Base-by-base conservation (phyloP, 148 eudicot genomes). In the Rhododendron griersonianum region DNA sequence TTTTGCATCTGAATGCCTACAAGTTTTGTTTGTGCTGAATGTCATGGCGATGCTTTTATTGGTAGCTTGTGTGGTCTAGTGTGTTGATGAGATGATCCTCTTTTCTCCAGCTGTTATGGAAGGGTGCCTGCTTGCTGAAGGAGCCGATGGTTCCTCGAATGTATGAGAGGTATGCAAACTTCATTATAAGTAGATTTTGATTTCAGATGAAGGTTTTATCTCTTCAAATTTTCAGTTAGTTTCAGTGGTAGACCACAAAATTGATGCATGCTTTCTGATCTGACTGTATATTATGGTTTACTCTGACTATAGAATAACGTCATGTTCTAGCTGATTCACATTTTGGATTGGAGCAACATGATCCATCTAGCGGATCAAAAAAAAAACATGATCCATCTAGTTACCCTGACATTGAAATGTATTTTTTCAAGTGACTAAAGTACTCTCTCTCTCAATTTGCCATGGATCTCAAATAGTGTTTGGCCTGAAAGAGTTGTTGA, bases 91-190 rank as follows among this genome's bases (percentile, higher is more conserved):
- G 53, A 48, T 77, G 79, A 45, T 86, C 41, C 55, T 19, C 50
- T 78, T 65, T 87, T 73, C 45, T 83, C 83, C 90, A 95, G 96
- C 93, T 80, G 67, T 89, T 25, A 84, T 95, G 92, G 86, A 78
- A 76, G 90, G 93, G 81, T 91, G 86, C 63, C 88, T 92, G 86
- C 87, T 95, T 87, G 84, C 87, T 28, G 90, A 90, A 83, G 90
- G 88, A 69, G 86, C 90, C 7, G 90, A 90, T 87, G 92, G 92
- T 83, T 90, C 90, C n/a, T 88, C 87, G 10, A 90, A 90, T 51
- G 83, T 87, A 59, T 84, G 92, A 81, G 92, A 90, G 88, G 89
- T 88, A n/a, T 88, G 89, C 90, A 88, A 88, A 88, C 88, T 88
- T 33, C 79, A 85, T 35, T 63, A 73, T 73, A 88, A 90, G 86